Conservation (phyloP, 306 rosid species). For the Cucumis hystrix region DNA sequence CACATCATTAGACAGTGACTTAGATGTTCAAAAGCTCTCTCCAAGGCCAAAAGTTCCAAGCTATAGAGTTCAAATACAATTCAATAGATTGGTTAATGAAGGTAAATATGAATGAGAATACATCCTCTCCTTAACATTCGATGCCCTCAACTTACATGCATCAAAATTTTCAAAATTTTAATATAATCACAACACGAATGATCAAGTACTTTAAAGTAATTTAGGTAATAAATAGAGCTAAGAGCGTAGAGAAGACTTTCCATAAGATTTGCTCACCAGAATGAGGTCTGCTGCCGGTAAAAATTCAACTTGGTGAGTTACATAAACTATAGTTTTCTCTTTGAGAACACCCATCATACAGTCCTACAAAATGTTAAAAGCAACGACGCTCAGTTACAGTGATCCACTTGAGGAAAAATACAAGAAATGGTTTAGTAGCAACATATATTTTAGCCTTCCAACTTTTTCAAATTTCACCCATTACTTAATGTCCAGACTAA, state of each 20-base stretch:
- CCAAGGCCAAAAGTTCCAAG: not conserved
- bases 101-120: not conserved
- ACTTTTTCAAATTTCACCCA: not conserved
- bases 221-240: not conserved
- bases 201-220: not conserved
- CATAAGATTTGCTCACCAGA: conserved; percentile 39
- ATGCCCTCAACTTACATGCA: not conserved
- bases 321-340: conserved; percentile 66
- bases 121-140: not conserved
- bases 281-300: conserved; percentile 93
- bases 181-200: not conserved
- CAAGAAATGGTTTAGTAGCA: not conserved
- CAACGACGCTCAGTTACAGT: not conserved
- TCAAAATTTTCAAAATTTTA: not conserved
- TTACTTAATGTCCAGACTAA: conserved; percentile 2
- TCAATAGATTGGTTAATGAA: not conserved
- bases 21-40: not conserved
- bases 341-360: conserved; percentile 83
- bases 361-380: conserved; percentile 29
- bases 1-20: not conserved
- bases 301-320: conserved; percentile 98
- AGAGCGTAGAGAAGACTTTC: not conserved
- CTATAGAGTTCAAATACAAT: not conserved
- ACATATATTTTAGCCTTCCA: not conserved
- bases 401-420: not conserved